Evolutionary conservation across 2,329 filamentous ascomycete genomes (phyloP), one percentile per base, ranked within the genome.

Genomic region (Helminthosporium solani): DNA sequence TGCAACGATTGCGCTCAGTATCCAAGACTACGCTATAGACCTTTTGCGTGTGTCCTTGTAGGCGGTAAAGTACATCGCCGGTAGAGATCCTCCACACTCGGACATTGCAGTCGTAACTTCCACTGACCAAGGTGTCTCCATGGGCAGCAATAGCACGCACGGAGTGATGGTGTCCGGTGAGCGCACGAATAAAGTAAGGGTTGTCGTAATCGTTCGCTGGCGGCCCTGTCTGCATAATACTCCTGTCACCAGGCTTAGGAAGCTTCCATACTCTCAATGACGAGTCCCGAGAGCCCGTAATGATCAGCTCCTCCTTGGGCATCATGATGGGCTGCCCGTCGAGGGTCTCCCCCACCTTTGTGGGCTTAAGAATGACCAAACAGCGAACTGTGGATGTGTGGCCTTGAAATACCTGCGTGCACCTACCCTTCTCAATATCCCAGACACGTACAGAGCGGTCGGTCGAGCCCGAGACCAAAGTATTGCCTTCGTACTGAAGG

Each of bases 401-500:
- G 0, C 94, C 95, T 64, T 96, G 91, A 67, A 99, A 99, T 0
- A 96, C 86, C 66, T 99, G 94, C 9, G 91, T 92, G 70, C 92
- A 96, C 36, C 88, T 82, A 0, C 91, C 94, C 60, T 87, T 87
- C 64, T 95, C 90, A 53, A 99, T 96, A 66, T 99, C 92, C 94
- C 94, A 99, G 0, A 99, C 92, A n/a, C 94, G 85, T n/a, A 99
- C 94, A 9, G 94, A 95, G 37, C 94, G 81, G 71, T 99, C 94
- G 0, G 94, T 99, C 6, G 91, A 96, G 2, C 94, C 94, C 14
- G 94, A 99, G 2, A 99, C 94, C 16, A 99, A 75, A 14, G 88
- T 90, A 65, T 97, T 96, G 40, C 91, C 92, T 65, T 96, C 86
- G 66, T 97, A 99, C 68, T 97, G 91, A 42, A 99, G 74, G 23